Conservation (phyloP, 164 flowering plant genomes). For the Brasenia schreberi region DNA sequence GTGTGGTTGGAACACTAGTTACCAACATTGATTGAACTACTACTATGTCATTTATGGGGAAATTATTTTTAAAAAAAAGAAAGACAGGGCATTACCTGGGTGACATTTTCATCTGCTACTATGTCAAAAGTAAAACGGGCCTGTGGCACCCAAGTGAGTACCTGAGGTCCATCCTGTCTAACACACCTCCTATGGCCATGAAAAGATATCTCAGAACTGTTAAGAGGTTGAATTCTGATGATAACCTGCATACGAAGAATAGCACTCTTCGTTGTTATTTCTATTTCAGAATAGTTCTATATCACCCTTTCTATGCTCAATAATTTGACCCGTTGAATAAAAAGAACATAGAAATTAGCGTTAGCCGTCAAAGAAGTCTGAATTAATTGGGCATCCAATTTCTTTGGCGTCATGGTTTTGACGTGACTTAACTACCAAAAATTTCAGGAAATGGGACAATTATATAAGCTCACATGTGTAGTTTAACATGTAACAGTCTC, state of each 20-base stretch:
- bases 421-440: neutral
- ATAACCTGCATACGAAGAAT: slow-evolving; percentile 43
- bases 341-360: too few relatives aligned
- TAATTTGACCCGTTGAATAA: too few relatives aligned
- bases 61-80: neutral
- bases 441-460: too few relatives aligned
- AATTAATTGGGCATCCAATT: neutral
- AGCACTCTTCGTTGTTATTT: neutral
- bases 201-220: slow-evolving; percentile 55
- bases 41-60: neutral
- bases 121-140: slow-evolving; percentile 85
- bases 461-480: too few relatives aligned
- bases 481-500: too few relatives aligned
- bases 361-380: neutral
- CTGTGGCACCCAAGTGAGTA: slow-evolving; percentile 88
- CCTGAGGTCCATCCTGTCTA: slow-evolving; percentile 67
- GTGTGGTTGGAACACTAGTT: too few relatives aligned
- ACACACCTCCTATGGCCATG: slow-evolving; percentile 79
- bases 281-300: neutral
- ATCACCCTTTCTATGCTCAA: too few relatives aligned
- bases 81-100: slow-evolving; percentile 41
- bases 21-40: neutral
- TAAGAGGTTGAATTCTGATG: slow-evolving; percentile 87
- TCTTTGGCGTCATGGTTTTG: neutral
- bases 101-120: slow-evolving; percentile 90